phyloP scores from a whole-genome alignment of 768 basidiomycete genomes.

The Tylopilus rubrobrunneus region DNA sequence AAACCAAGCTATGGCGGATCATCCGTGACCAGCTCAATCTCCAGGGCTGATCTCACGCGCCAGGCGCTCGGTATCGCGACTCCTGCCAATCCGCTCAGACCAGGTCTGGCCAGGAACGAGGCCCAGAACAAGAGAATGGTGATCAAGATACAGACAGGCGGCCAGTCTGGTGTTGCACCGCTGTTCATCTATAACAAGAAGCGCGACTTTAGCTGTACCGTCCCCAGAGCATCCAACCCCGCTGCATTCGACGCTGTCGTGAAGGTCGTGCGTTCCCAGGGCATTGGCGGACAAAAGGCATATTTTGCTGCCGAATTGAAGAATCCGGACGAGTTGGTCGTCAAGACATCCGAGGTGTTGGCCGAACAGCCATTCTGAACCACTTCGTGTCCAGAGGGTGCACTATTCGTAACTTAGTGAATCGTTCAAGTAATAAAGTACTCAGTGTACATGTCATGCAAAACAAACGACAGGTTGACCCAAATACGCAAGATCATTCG shows the following conservation, averaged over 20 bases:
- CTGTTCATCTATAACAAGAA: conserved; percentile 52
- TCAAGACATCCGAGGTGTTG: conserved; percentile 49
- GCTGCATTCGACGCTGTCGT: conserved; percentile 40
- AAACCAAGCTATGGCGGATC: conserved; percentile 38
- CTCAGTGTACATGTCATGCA: no score
- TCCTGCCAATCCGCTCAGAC: conserved; percentile 11
- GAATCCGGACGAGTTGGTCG: conserved; percentile 42
- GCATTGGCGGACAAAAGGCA: conserved; percentile 43
- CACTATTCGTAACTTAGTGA: no score
- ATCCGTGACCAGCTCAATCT: conserved; percentile 11
- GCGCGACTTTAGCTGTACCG: conserved; percentile 47
- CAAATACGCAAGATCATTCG: neutral
- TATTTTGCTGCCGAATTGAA: conserved; percentile 54
- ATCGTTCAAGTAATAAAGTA: neutral
- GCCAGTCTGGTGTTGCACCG: conserved; percentile 15
- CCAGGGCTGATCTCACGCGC: conserved; percentile 31
- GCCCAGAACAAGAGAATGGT: conserved; percentile 38
- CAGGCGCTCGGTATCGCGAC: conserved; percentile 26
- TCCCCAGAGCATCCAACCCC: conserved; percentile 32
- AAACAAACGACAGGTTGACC: neutral
- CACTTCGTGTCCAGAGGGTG: no score
- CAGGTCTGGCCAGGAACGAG: conserved; percentile 19
- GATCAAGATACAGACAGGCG: conserved; percentile 47
- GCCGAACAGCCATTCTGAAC: conserved; percentile 54
- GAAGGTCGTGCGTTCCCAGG: conserved; percentile 38